Evolutionary conservation across 805 yeast species (phyloP).

Genomic region (Suhomyces pyralidae): DNA sequence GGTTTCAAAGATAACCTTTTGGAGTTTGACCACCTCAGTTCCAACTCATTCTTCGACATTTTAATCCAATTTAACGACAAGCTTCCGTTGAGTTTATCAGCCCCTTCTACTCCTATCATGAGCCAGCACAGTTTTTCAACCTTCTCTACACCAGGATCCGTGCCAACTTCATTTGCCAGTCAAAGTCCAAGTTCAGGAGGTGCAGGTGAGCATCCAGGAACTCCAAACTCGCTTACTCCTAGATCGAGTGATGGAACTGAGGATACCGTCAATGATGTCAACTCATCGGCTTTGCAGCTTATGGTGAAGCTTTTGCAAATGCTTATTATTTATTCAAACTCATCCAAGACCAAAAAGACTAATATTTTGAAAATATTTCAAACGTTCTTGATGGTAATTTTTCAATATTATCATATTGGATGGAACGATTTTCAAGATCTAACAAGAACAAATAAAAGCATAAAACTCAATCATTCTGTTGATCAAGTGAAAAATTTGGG

Average conservation of each 20-base stretch:
- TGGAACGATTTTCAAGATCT: constrained; percentile 38
- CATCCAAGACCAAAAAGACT: constrained; percentile 27
- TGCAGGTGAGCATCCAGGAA: not conserved
- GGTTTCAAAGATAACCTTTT: constrained; percentile 19
- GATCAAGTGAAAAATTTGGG: constrained; percentile 34
- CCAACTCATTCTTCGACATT: constrained; percentile 31
- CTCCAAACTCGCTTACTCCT: constrained; percentile 3
- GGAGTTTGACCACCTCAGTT: constrained; percentile 34
- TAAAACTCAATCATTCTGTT: constrained; percentile 33
- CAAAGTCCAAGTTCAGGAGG: constrained; percentile 1
- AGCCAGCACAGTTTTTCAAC: constrained; percentile 2
- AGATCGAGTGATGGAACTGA: constrained; percentile 4
- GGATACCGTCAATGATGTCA: constrained; percentile 3
- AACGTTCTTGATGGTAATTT: constrained; percentile 30
- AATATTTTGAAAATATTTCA: constrained; percentile 30
- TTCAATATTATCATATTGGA: constrained; percentile 40
- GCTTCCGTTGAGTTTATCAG: constrained; percentile 42
- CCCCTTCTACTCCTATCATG: constrained; percentile 41
- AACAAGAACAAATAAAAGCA: constrained; percentile 31
- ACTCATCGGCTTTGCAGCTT: constrained; percentile 31
- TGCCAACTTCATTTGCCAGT: constrained; percentile 4
- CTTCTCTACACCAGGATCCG: constrained; percentile 1
- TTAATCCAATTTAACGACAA: constrained; percentile 39
- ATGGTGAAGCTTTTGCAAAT: constrained; percentile 33
- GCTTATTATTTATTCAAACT: constrained; percentile 31